Evolutionary conservation across 1,284 basidiomycete genomes (phyloP).

Genomic region (Cutaneotrichosporon sp.): DNA sequence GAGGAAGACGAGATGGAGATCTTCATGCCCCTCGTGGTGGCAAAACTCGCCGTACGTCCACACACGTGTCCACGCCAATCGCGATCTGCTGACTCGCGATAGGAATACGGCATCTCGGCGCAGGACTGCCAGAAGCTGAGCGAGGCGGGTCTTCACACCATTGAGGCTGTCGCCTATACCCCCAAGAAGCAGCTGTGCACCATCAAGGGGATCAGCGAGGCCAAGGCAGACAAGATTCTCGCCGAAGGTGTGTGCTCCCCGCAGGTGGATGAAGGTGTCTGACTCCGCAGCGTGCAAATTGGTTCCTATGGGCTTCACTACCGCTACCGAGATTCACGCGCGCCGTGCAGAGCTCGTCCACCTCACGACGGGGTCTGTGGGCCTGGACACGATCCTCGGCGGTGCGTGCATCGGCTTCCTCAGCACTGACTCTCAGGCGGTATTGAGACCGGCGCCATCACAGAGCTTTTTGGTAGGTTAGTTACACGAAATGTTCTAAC

Average conservation of each 20-base stretch:
- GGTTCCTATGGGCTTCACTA: conserved; percentile 95
- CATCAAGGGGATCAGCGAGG: conserved; percentile 96
- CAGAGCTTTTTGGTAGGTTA: conserved; percentile 78
- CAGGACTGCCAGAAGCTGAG: conserved; percentile 94
- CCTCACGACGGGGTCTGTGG: conserved; percentile 94
- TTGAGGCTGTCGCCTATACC: conserved; percentile 94
- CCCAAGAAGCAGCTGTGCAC: conserved; percentile 87
- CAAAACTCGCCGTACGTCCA: conserved; percentile 61
- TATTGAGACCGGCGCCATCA: conserved; percentile 97
- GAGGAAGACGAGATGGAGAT: conserved; percentile 57
- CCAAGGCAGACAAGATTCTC: conserved; percentile 96
- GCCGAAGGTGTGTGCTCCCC: conserved; percentile 65
- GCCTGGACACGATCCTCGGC: conserved; percentile 90
- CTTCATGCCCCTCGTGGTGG: conserved; percentile 72
- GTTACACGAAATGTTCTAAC: not conserved
- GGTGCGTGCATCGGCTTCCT: conserved; percentile 53
- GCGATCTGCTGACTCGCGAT: not conserved
- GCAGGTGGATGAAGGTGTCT: not conserved
- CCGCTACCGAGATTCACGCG: conserved; percentile 94
- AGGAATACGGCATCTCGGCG: conserved; percentile 67
- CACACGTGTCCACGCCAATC: not conserved
- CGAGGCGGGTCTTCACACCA: conserved; percentile 89
- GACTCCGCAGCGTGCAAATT: conserved; percentile 76
- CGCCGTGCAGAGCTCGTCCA: conserved; percentile 92
- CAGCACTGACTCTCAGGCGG: conserved; percentile 57